phyloP scores from a whole-genome alignment of 768 basidiomycete genomes.

The Lactifluus echinatus region DNA sequence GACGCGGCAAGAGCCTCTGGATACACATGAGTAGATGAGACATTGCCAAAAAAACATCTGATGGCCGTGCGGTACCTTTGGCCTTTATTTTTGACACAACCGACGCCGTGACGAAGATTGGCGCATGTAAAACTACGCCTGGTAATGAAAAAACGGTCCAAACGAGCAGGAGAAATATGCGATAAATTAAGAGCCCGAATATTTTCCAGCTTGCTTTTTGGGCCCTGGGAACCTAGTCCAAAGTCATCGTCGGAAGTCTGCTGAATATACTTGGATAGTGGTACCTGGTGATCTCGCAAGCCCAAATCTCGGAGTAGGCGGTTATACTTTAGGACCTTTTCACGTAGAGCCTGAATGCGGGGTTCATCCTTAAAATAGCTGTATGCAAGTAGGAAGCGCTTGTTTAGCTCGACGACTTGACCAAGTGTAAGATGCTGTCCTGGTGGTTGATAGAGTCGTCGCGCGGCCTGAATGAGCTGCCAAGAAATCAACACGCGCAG shows the following conservation, averaged over 20 bases:
- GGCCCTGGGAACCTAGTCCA: slow-evolving; percentile 70
- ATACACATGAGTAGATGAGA: background rate
- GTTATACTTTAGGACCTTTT: slow-evolving; percentile 83
- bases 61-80: slow-evolving; percentile 46
- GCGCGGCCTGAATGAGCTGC: slow-evolving; percentile 89
- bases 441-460: slow-evolving; percentile 87
- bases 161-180: slow-evolving; percentile 60
- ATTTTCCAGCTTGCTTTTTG: slow-evolving; percentile 82
- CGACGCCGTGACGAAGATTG: slow-evolving; percentile 86
- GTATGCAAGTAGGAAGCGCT: slow-evolving; percentile 88
- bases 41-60: no score
- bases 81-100: slow-evolving; percentile 82
- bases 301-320: slow-evolving; percentile 81
- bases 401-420: slow-evolving; percentile 91
- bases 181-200: slow-evolving; percentile 73
- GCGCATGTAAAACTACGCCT: slow-evolving; percentile 82
- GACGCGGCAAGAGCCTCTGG: slow-evolving; percentile 93
- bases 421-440: slow-evolving; percentile 89
- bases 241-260: background rate
- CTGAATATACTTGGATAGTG: slow-evolving; percentile 14
- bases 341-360: slow-evolving; percentile 67
- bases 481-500: background rate
- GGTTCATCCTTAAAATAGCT: slow-evolving; percentile 87
- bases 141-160: slow-evolving; percentile 85
- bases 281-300: slow-evolving; percentile 85